These are phyloP conservation scores for Candida ficus DNA, from an alignment of 805 yeast species.

Conservation along the genomic window DNA sequence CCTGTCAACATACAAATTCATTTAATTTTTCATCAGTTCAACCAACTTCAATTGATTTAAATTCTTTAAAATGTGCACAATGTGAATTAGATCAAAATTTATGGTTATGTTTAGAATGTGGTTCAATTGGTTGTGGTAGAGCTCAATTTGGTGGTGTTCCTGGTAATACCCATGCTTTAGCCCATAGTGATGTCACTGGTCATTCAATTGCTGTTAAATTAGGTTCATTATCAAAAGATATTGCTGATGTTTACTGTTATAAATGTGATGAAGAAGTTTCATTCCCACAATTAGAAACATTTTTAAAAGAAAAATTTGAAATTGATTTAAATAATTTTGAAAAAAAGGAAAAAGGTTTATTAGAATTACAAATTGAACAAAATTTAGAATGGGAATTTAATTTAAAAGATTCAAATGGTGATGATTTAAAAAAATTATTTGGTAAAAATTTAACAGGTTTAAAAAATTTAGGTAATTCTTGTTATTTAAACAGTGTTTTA, in stretches of 20 bases:
- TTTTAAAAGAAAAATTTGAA: constrained; percentile 50
- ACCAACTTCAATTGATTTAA: constrained; percentile 34
- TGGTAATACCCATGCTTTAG: constrained; percentile 90
- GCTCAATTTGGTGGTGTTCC: constrained; percentile 89
- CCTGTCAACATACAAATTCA: constrained; percentile 73
- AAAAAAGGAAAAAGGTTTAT: constrained; percentile 82
- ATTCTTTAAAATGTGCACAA: constrained; percentile 37
- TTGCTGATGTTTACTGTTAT: constrained; percentile 88
- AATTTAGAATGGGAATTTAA: constrained; percentile 91
- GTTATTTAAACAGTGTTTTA: constrained; percentile 78
- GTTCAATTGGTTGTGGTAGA: constrained; percentile 91
- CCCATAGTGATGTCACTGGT: constrained; percentile 52
- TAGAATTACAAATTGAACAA: constrained; percentile 90
- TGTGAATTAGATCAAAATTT: constrained; percentile 72
- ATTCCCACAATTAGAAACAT: constrained; percentile 43
- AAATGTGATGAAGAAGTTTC: constrained; percentile 82
- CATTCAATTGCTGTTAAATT: constrained; percentile 88
- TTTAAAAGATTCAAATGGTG: constrained; percentile 69
- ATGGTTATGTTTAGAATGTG: constrained; percentile 93
- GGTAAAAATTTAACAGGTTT: constrained; percentile 83
- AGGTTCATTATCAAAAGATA: constrained; percentile 77
- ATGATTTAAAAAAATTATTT: constrained; percentile 53
- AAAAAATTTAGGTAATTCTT: constrained; percentile 87
- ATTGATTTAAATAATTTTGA: constrained; percentile 50
- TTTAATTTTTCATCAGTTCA: constrained; percentile 29